A percentile compares a stretch with the other conserved stretches of the same genome.
Evolutionary conservation across 352 stramenopile species (phyloP).

Genomic region (Albugo candida): DNA sequence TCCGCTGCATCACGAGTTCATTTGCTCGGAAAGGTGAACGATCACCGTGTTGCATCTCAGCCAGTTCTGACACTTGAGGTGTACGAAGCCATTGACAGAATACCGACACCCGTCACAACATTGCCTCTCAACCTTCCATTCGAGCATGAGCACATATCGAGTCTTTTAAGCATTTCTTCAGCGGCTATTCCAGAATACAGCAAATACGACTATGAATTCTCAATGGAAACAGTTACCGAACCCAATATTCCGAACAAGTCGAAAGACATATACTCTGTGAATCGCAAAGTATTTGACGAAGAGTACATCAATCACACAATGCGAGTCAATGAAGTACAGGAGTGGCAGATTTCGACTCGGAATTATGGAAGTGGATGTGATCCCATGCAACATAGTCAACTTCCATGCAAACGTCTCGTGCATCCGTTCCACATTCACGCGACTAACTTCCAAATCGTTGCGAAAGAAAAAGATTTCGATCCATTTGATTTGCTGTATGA

Average conservation of each 20-base stretch:
- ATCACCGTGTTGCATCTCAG: constrained; percentile 53
- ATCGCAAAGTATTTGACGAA: constrained; percentile 25
- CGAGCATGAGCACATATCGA: no score
- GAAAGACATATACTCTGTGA: constrained; percentile 25
- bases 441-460: constrained; percentile 67
- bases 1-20: constrained; percentile 30
- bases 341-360: constrained; percentile 40
- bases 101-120: no score
- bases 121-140: constrained; percentile 18
- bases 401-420: no score
- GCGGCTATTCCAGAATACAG: constrained; percentile 12
- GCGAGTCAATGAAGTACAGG: constrained; percentile 36
- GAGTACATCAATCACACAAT: constrained; percentile 42
- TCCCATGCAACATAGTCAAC: neutral
- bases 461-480: constrained; percentile 30
- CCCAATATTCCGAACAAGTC: no score
- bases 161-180: no score
- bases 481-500: constrained; percentile 32
- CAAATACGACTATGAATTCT: constrained; percentile 58
- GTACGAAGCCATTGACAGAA: constrained; percentile 11
- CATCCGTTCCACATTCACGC: constrained; percentile 77
- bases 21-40: constrained; percentile 32
- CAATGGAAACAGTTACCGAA: constrained; percentile 7
- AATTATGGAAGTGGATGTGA: constrained; percentile 23
- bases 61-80: constrained; percentile 33